phyloP scores from a whole-genome alignment of 75 land plant genomes.

The Ceratopteris richardii region DNA sequence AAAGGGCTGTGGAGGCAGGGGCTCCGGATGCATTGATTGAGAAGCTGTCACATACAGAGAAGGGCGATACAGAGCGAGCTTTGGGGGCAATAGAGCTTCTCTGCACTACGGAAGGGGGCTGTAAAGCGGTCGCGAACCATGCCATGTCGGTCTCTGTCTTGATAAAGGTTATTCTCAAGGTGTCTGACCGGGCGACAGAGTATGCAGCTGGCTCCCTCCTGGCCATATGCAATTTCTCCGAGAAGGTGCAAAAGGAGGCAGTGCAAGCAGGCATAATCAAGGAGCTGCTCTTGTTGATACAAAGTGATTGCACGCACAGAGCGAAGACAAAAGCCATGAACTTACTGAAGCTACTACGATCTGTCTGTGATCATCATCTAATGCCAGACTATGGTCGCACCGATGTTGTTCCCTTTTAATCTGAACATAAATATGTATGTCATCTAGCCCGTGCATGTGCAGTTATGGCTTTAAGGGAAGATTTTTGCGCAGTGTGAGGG shows the following conservation, averaged over 20 bases:
- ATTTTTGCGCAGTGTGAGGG: too few relatives aligned
- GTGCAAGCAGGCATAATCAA: constrained; percentile 66
- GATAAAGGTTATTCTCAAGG: constrained; percentile 54
- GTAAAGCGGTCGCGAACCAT: constrained; percentile 57
- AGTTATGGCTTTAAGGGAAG: too few relatives aligned
- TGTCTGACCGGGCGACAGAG: constrained; percentile 87
- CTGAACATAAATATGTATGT: too few relatives aligned
- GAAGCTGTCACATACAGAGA: constrained; percentile 43
- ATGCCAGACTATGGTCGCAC: constrained; percentile 3
- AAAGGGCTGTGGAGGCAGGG: constrained; percentile 63
- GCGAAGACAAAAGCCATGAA: constrained; percentile 83
- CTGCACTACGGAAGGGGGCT: constrained; percentile 57
- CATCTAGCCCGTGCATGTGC: too few relatives aligned
- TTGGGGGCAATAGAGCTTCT: constrained; percentile 83
- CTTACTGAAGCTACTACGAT: constrained; percentile 68
- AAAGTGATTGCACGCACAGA: constrained; percentile 85
- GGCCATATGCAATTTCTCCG: constrained; percentile 52
- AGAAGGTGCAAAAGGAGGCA: constrained; percentile 62
- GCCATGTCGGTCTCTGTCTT: constrained; percentile 60
- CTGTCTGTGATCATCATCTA: constrained; percentile 55
- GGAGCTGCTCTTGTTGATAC: constrained; percentile 75
- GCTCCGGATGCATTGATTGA: constrained; percentile 61
- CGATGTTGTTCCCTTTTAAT: not conserved
- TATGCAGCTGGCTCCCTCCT: constrained; percentile 78
- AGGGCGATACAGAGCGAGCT: constrained; percentile 75